Evolutionary conservation across 805 yeast genomes (phyloP).

Genomic region (Metschnikowia arizonensis): DNA sequence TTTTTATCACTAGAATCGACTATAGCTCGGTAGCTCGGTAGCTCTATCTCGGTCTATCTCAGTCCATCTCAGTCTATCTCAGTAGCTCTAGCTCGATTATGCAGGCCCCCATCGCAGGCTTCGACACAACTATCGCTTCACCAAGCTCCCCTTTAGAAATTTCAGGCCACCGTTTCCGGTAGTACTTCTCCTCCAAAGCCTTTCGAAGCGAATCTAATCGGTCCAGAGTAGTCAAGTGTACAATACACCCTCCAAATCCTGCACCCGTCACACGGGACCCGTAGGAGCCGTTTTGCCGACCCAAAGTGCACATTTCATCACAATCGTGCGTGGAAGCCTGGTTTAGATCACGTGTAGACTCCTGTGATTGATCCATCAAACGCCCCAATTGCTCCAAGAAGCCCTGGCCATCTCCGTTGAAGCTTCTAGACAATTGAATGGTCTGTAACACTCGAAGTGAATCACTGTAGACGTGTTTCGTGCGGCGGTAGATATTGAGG

Average conservation of each 20-base stretch:
- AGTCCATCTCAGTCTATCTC: no score
- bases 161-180: constrained; percentile 44
- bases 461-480: constrained; percentile 62
- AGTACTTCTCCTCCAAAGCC: constrained; percentile 51
- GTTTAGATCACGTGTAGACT: constrained; percentile 44
- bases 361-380: constrained; percentile 58
- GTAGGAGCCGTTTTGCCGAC: constrained; percentile 50
- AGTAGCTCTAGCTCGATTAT: no score
- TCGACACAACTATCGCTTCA: constrained; percentile 51
- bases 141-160: constrained; percentile 43
- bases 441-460: constrained; percentile 54
- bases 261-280: constrained; percentile 79
- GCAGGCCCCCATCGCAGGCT: constrained; percentile 54
- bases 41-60: no score
- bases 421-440: constrained; percentile 35
- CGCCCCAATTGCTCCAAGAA: constrained; percentile 47
- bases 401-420: constrained; percentile 22
- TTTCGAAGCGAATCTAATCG: constrained; percentile 33
- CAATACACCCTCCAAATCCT: constrained; percentile 73
- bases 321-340: constrained; percentile 52
- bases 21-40: no score
- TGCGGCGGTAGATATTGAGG: constrained; percentile 54
- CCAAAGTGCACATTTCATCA: constrained; percentile 51
- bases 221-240: constrained; percentile 53
- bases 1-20: no score